Evolutionary conservation across 2,329 filamentous ascomycete species (phyloP), one percentile per base, ranked within the genome.

Genomic region (Sarocladiaceae sp.): DNA sequence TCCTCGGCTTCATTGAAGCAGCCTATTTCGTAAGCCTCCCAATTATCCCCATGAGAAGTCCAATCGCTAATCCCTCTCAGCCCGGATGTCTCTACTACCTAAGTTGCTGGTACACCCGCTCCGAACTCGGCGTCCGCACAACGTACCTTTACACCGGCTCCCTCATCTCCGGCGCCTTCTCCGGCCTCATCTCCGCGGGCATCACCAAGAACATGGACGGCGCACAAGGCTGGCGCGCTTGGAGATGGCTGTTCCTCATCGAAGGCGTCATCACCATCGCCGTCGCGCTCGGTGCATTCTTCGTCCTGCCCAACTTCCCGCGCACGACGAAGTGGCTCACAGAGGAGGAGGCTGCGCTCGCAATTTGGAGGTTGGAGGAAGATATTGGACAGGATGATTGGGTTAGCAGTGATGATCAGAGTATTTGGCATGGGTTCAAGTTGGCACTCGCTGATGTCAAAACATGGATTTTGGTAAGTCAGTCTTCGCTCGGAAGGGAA

Each of bases 161-260:
- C 0, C 71, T 90, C 25, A 78, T 90, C 18, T 86, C 83, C 1
- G 85, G 86, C 4, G 86, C 87, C 1, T 90, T 90, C 60, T 87
- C 84, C 0, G 86, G 84, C 2, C 66, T 85, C 8, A 79, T 86
- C 33, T 76, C 80, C 2, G 80, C 80, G 0, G 83, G 86, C 6
- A 87, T 91, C 52, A 83, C 80, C 0, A 70, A 72, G n/a, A 80
- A 84, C 48, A 78, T 91, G 73, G 75, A 86, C 54, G 75, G 79
- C 2, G 67, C 67, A 0, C 68, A 67, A 78, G 84, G 83, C 0
- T 65, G 85, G 2, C 76, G 73, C 0, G 83, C 82, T 2, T 88
- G 84, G 85, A 72, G 83, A 12, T 65, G 63, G 64, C 57, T 66
- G 2, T 63, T 62, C 52, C 83, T 90, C 51, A 82, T 89, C 35